Evolutionary conservation across 768 basidiomycete species (phyloP), one percentile per base, ranked within the genome.

Genomic region (Lactarius deliciosus): DNA sequence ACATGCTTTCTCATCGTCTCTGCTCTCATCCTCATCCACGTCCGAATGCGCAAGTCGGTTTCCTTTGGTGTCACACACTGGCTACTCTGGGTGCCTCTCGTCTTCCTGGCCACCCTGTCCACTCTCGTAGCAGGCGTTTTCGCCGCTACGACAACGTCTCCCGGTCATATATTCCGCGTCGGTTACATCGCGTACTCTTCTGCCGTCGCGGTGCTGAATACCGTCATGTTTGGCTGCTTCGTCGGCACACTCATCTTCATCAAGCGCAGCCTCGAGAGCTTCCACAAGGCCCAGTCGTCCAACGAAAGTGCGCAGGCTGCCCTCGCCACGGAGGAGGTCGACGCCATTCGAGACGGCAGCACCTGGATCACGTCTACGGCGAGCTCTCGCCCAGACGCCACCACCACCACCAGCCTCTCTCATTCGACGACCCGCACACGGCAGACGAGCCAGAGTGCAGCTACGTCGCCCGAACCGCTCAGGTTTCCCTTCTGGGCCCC

Each of bases 341-440:
- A 91, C 66, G 88, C 80, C 22, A 80, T 91, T 60, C 85, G 86
- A 25, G 90, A 91, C 69, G 89, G 89, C 60, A 85, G 85, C 58
- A 90, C 90, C n/a, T 91, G 90, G 89, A 85, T 92, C 66, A 89
- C 90, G 0, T 91, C 90, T 57, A 81, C 83, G 53, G 79, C 84
- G 6, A 80, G 80, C 69, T 80, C 79, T 20, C 81, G 83, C 54
- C 83, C 77, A 64, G 81, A 83, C 38, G 20, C 30, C 54, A 89
- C 88, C 0, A 74, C 13, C 38, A 28, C n/a, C 54, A 89, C 88
- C 0, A 74, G 22, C 5, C 15, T 84, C 83, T 90, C 89, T 0
- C 89, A 90, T 75, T 87, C 88, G 1, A 90, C 88, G 1, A 85
- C 86, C 71, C 82, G 85, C 57, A 85, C 85, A 2, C 79, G 50